A percentile compares a stretch with the other conserved stretches of the same genome.
Evolutionary conservation across 371 early-diverging fungal species (phyloP).

Genomic region (Dinochytrium kinnereticum): DNA sequence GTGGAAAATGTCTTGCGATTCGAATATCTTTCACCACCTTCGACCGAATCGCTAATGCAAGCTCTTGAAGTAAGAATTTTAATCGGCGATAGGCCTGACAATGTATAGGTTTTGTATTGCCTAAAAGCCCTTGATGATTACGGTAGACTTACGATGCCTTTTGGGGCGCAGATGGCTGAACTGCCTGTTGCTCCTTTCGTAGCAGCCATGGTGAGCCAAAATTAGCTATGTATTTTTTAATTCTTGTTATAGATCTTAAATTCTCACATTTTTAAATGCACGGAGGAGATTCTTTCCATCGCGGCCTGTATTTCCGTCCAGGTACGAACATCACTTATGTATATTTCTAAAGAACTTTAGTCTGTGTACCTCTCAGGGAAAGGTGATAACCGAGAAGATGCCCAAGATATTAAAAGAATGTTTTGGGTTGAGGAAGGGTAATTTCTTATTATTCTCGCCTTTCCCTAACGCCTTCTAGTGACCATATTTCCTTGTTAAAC

Average conservation of each 20-base stretch:
- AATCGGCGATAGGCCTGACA: neutral
- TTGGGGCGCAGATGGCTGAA: constrained; percentile 81
- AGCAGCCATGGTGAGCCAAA: constrained; percentile 63
- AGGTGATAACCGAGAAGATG: constrained; percentile 56
- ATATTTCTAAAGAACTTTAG: neutral
- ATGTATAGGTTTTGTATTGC: constrained; percentile 61
- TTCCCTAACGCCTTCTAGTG: too few relatives aligned
- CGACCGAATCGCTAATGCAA: constrained; percentile 70
- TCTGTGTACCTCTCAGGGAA: constrained; percentile 60
- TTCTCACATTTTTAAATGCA: constrained; percentile 69
- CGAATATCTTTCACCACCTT: constrained; percentile 73
- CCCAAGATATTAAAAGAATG: constrained; percentile 63
- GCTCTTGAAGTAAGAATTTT: constrained; percentile 61
- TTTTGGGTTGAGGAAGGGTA: constrained; percentile 76
- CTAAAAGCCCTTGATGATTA: constrained; percentile 78
- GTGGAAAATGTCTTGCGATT: constrained; percentile 80
- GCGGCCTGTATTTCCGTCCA: constrained; percentile 84
- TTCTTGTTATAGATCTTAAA: constrained; percentile 58
- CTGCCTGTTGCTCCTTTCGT: constrained; percentile 81
- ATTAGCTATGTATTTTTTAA: neutral
- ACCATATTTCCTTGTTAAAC: constrained; percentile 71
- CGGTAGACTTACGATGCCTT: constrained; percentile 74
- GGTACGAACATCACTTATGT: constrained; percentile 36
- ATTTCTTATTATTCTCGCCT: too few relatives aligned
- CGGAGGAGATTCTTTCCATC: constrained; percentile 80